phyloP scores from a whole-genome alignment of 2,329 filamentous ascomycete species.

The Verticillium nubilum region DNA sequence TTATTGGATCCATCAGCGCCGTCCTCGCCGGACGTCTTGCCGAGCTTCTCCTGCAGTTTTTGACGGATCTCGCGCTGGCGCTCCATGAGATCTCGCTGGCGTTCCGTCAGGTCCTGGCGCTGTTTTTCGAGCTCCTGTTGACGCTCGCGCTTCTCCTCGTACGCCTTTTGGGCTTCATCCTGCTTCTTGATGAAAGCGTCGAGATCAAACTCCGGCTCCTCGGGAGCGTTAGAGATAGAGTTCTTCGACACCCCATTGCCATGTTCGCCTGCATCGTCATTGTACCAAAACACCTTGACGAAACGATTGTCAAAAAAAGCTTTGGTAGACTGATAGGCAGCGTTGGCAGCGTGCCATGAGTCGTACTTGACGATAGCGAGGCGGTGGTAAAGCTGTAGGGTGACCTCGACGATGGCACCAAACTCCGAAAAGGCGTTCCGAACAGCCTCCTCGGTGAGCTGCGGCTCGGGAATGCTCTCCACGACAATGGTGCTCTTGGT shows the following conservation, averaged over 20 bases:
- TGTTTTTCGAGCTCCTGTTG: conserved; percentile 57
- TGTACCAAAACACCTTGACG: conserved; percentile 78
- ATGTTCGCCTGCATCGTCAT: conserved; percentile 33
- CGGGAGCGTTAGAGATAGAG: not conserved
- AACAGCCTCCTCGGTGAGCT: conserved; percentile 60
- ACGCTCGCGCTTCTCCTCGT: conserved; percentile 61
- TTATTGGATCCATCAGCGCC: conserved; percentile 30
- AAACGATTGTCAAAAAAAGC: conserved; percentile 82
- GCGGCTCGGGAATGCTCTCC: conserved; percentile 70
- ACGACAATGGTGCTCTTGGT: conserved; percentile 66
- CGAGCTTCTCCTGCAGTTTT: conserved; percentile 55
- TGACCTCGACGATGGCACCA: conserved; percentile 58
- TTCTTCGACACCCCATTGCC: conserved; percentile 6
- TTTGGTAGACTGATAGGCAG: conserved; percentile 71
- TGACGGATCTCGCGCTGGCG: conserved; percentile 61
- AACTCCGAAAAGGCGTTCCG: conserved; percentile 68
- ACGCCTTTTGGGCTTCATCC: conserved; percentile 63
- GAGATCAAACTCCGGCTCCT: conserved; percentile 55
- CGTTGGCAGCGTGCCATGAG: conserved; percentile 59
- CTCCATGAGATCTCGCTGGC: conserved; percentile 55
- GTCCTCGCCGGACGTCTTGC: conserved; percentile 9
- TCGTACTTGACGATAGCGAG: conserved; percentile 67
- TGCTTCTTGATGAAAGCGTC: conserved; percentile 66
- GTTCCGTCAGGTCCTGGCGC: conserved; percentile 59
- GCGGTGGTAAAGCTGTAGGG: conserved; percentile 60